Percentiles rank a stretch among this genome's conserved stretches.
phyloP scores from a whole-genome alignment of 2,329 filamentous ascomycete genomes.

The Dothistroma septosporum region DNA sequence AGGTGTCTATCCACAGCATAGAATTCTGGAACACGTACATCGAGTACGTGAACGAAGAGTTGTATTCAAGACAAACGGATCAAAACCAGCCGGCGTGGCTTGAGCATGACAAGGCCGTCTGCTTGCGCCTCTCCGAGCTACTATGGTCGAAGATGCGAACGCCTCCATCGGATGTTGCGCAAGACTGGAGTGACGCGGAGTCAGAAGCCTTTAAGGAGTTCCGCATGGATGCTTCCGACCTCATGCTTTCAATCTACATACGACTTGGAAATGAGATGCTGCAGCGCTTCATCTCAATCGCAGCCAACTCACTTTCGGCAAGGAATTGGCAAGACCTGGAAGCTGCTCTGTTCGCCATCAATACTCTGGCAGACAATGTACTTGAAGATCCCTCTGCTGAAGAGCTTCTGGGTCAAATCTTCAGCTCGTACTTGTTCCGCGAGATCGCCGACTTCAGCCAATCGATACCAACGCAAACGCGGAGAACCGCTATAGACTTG shows the following conservation, averaged over 20 bases:
- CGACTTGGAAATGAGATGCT: slow-evolving; percentile 46
- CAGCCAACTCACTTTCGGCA: slow-evolving; percentile 39
- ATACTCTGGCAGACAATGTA: slow-evolving; percentile 63
- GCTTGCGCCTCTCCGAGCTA: slow-evolving; percentile 50
- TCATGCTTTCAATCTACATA: slow-evolving; percentile 68
- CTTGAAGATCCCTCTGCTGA: slow-evolving; percentile 57
- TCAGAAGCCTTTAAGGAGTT: slow-evolving; percentile 51
- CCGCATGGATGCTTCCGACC: slow-evolving; percentile 72
- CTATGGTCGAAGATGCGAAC: slow-evolving; percentile 43
- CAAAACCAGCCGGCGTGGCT: slow-evolving; percentile 53
- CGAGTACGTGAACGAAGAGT: slow-evolving; percentile 58
- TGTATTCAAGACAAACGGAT: slow-evolving; percentile 47
- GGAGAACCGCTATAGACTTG: slow-evolving; percentile 64
- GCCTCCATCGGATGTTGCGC: slow-evolving; percentile 55
- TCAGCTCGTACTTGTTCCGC: slow-evolving; percentile 57
- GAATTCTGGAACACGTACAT: slow-evolving; percentile 80
- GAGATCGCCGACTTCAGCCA: slow-evolving; percentile 44
- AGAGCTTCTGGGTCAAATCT: slow-evolving; percentile 56
- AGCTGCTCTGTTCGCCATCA: slow-evolving; percentile 58
- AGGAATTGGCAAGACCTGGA: slow-evolving; percentile 50
- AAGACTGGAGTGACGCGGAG: slow-evolving; percentile 65
- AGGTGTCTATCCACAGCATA: slow-evolving; percentile 67
- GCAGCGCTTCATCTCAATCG: slow-evolving; percentile 45
- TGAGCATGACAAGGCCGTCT: slow-evolving; percentile 52
- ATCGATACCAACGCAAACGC: slow-evolving; percentile 58